These are phyloP conservation scores for Sporodiniella umbellata DNA, from an alignment of 371 early-diverging fungal species.

Conservation along the genomic window DNA sequence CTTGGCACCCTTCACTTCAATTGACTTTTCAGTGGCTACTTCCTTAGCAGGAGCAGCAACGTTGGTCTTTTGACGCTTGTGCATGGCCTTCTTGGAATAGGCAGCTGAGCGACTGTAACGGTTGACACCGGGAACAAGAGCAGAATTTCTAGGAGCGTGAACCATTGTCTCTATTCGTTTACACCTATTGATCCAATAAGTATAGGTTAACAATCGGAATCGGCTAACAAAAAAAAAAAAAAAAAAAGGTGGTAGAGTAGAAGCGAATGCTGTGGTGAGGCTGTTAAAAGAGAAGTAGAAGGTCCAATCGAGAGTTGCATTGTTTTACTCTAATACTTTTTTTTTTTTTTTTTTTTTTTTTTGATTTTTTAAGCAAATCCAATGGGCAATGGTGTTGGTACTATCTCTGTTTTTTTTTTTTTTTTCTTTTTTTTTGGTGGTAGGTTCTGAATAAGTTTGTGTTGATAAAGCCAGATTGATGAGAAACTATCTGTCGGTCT, in stretches of 20 bases:
- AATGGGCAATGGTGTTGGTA: too few species aligned
- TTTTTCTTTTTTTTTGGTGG: too few species aligned
- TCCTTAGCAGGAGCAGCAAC: conserved; percentile 45
- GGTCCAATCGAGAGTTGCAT: too few species aligned
- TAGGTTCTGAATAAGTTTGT: neutral
- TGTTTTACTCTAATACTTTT: too few species aligned
- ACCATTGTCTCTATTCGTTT: conserved; percentile 9
- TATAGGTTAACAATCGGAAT: neutral
- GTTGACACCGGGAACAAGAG: conserved; percentile 77
- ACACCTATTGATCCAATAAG: conserved; percentile 1
- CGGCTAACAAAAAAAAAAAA: neutral
- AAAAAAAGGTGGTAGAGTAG: too few species aligned
- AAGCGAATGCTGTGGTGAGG: too few species aligned
- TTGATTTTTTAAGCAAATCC: too few species aligned
- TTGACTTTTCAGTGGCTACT: conserved; percentile 62
- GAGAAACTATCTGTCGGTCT: neutral
- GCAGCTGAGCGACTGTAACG: conserved; percentile 70
- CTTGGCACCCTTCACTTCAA: conserved; percentile 71
- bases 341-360: too few species aligned
- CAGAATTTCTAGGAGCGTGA: conserved; percentile 62
- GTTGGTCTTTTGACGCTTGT: conserved; percentile 70
- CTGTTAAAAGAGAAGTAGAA: too few species aligned
- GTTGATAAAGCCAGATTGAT: neutral
- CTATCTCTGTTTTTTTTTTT: too few species aligned
- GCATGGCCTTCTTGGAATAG: conserved; percentile 77